phyloP scores from a whole-genome alignment of 805 yeast species.

The Metschnikowia colocasiae region DNA sequence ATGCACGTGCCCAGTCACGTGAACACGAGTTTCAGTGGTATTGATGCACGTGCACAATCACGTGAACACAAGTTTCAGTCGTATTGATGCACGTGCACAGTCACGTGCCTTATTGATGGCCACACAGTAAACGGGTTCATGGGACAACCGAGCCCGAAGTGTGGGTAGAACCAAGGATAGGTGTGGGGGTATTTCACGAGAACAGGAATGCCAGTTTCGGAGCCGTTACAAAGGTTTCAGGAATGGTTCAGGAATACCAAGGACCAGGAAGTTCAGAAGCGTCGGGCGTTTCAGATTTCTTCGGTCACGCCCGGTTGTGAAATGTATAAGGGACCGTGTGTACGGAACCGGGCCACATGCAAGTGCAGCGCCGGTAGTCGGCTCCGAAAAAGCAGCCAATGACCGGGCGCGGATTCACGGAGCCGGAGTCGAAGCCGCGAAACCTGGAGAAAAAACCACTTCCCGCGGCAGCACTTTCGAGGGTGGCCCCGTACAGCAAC shows the following conservation, averaged over 20 bases:
- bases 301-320: neutral
- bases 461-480: neutral
- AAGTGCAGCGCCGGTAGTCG: conserved; percentile 16
- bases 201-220: too few relatives aligned
- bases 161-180: too few relatives aligned
- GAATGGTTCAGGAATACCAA: too few relatives aligned
- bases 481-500: neutral
- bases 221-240: too few relatives aligned
- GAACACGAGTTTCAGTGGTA: neutral
- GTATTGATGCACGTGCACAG: neutral
- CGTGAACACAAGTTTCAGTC: neutral
- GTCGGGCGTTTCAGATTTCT: neutral
- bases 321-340: neutral
- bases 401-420: conserved; percentile 13
- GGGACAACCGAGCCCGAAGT: too few relatives aligned
- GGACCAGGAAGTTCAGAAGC: too few relatives aligned
- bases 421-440: conserved; percentile 21
- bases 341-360: conserved; percentile 3
- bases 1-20: conserved; percentile 1
- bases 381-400: conserved; percentile 25
- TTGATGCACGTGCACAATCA: neutral
- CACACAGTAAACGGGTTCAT: too few relatives aligned
- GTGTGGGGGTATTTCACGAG: too few relatives aligned
- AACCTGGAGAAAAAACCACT: conserved; percentile 19
- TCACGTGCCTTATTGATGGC: too few relatives aligned